Evolutionary conservation across 768 basidiomycete species (phyloP), one percentile per base, ranked within the genome.

Genomic region (Podaxis pistillaris): DNA sequence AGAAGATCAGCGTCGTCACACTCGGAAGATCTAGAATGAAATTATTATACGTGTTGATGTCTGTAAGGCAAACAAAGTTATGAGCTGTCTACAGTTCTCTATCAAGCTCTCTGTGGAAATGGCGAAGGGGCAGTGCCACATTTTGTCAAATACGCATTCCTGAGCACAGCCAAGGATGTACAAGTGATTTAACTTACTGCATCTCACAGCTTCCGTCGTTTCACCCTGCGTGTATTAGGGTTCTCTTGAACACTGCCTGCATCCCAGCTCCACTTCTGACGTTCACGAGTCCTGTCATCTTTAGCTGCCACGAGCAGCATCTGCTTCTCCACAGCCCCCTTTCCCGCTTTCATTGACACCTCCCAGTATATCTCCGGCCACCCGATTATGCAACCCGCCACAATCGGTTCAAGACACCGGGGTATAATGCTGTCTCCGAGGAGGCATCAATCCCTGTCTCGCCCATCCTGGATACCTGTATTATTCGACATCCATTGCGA

Each of bases 341-440:
- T 71, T 15, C 86, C 77, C 26, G 91, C 79, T 69, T 89, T 91
- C 68, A 88, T 85, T 0, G 92, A 91, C 0, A 93, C 86, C 59
- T 86, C 82, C 91, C 92, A 93, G 67, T 93, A 93, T 38, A 93
- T 58, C 66, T 91, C 91, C 62, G 81, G 78, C 70, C 75, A 84
- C 2, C 89, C 91, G 2, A 72, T 68, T 0, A 93, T 84, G 17
- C 86, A 49, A 68, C 91, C 91, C 47, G 83, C 67, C 17, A 57
- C 24, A 13, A 91, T 78, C 0, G 73, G 61, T 36, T 66, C 68
- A n/a, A 24, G 38, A 26, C 24, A 30, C 22, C 13, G 7, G 26
- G 17, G n/a, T 37, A 11, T 51, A 33, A 28, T 28, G 24, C 64
- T 8, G 41, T 58, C 6, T 65, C 66, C 1, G 64, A 56, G 9